A percentile compares a stretch with the other conserved stretches of the same genome.
phyloP scores from a whole-genome alignment of 2,329 filamentous ascomycete species.

The Apiospora marii region DNA sequence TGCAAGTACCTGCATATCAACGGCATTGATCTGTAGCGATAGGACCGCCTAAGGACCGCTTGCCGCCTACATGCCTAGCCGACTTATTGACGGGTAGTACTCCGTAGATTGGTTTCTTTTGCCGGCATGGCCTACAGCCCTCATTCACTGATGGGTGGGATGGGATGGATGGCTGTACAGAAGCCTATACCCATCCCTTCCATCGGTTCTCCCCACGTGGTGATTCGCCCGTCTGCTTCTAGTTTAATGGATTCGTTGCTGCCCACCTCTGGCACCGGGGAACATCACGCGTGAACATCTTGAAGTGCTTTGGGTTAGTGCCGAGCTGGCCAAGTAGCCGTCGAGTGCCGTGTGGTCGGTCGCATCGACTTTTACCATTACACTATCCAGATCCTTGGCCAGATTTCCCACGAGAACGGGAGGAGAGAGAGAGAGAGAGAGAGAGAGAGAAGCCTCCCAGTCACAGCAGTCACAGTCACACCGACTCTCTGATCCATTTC shows the following conservation, averaged over 20 bases:
- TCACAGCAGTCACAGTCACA: slow-evolving; percentile 14
- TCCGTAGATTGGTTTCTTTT: slow-evolving; percentile 1
- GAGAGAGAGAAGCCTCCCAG: not conserved
- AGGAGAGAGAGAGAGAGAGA: too few relatives aligned
- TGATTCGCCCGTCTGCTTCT: slow-evolving; percentile 11
- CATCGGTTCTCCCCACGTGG: slow-evolving; percentile 18
- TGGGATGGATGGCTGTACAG: not conserved
- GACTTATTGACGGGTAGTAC: slow-evolving; percentile 1
- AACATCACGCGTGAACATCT: not conserved
- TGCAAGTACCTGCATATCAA: slow-evolving; percentile 20
- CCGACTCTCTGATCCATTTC: slow-evolving; percentile 20
- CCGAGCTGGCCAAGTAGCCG: not conserved
- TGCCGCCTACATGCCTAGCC: not conserved
- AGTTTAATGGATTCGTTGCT: not conserved
- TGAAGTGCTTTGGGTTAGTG: not conserved
- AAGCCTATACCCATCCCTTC: not conserved
- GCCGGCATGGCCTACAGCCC: not conserved
- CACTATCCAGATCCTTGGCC: slow-evolving; percentile 1
- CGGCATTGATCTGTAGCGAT: slow-evolving; percentile 18
- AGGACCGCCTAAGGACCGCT: not conserved
- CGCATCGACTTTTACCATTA: not conserved
- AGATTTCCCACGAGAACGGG: not conserved
- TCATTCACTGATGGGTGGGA: too few relatives aligned
- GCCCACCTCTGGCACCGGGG: not conserved
- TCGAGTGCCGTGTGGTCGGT: slow-evolving; percentile 14